phyloP scores from a whole-genome alignment of 768 basidiomycete species.

The Aureoboletus auriporus region DNA sequence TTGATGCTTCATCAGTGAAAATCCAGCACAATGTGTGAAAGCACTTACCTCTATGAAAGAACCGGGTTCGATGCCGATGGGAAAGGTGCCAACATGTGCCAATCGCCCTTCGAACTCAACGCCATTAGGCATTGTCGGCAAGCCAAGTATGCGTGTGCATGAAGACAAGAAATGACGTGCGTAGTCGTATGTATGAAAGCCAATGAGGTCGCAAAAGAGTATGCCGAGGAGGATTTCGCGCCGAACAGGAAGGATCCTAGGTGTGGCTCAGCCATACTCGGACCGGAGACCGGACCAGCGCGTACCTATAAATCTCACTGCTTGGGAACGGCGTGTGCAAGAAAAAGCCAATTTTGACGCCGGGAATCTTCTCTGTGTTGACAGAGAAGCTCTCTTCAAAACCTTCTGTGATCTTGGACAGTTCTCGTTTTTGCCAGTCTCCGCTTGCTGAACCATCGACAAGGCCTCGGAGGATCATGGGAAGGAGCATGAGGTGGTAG shows the following conservation, averaged over 20 bases:
- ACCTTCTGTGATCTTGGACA: slow-evolving; percentile 70
- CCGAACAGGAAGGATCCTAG: slow-evolving; percentile 92
- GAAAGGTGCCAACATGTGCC: slow-evolving; percentile 97
- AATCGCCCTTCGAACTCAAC: slow-evolving; percentile 94
- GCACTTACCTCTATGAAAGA: slow-evolving; percentile 77
- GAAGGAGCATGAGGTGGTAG: slow-evolving; percentile 96
- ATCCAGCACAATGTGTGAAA: background rate
- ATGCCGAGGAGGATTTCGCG: slow-evolving; percentile 96
- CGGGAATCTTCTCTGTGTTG: slow-evolving; percentile 42
- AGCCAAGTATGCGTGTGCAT: slow-evolving; percentile 91
- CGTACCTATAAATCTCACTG: slow-evolving; percentile 93
- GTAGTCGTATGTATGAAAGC: slow-evolving; percentile 99
- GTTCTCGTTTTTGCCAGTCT: slow-evolving; percentile 55
- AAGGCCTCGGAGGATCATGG: slow-evolving; percentile 88
- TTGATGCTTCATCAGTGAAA: slow-evolving; percentile 1
- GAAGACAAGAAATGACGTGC: slow-evolving; percentile 99
- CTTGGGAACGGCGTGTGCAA: slow-evolving; percentile 97
- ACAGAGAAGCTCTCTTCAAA: slow-evolving; percentile 46
- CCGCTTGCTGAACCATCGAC: slow-evolving; percentile 67
- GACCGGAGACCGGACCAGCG: slow-evolving; percentile 16
- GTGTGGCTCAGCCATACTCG: background rate
- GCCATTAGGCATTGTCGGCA: slow-evolving; percentile 97
- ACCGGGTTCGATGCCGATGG: slow-evolving; percentile 94
- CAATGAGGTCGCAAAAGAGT: slow-evolving; percentile 93
- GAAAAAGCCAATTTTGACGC: slow-evolving; percentile 97